Conservation (phyloP, 495 filamentous ascomycete species). For the Podospora appendiculata region DNA sequence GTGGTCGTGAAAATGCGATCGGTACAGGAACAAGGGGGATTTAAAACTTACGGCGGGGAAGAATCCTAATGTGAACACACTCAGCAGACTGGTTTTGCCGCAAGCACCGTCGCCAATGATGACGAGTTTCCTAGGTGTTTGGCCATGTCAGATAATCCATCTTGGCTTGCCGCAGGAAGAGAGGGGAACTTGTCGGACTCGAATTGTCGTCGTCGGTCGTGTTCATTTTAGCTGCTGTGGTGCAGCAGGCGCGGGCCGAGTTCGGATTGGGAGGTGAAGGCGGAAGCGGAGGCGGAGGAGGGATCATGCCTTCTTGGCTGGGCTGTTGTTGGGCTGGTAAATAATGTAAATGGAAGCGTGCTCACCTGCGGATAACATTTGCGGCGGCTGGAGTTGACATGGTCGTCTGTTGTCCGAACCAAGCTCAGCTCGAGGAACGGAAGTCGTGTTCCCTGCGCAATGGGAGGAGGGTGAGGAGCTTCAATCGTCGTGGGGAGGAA, state of each 20-base stretch:
- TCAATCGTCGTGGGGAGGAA: background rate
- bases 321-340: background rate
- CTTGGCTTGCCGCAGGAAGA: background rate
- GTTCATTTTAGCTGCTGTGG: background rate
- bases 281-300: background rate
- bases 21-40: background rate
- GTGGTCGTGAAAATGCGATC: background rate
- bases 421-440: conserved; percentile 1
- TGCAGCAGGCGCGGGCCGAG: too few relatives aligned
- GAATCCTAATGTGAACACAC: conserved; percentile 96
- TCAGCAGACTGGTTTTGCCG: conserved; percentile 95
- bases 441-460: background rate
- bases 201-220: background rate
- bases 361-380: conserved; percentile 29
- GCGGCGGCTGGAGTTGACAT: conserved; percentile 22
- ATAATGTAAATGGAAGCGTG: background rate
- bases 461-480: background rate
- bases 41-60: conserved; percentile 80
- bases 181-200: background rate
- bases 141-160: conserved; percentile 4
- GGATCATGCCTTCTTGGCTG: background rate
- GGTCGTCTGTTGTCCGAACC: conserved; percentile 3
- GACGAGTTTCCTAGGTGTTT: conserved; percentile 73
- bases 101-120: conserved; percentile 99
- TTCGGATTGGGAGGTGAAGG: background rate